Evolutionary conservation across 768 basidiomycete species (phyloP).

Genomic region (Panellus pusillus): DNA sequence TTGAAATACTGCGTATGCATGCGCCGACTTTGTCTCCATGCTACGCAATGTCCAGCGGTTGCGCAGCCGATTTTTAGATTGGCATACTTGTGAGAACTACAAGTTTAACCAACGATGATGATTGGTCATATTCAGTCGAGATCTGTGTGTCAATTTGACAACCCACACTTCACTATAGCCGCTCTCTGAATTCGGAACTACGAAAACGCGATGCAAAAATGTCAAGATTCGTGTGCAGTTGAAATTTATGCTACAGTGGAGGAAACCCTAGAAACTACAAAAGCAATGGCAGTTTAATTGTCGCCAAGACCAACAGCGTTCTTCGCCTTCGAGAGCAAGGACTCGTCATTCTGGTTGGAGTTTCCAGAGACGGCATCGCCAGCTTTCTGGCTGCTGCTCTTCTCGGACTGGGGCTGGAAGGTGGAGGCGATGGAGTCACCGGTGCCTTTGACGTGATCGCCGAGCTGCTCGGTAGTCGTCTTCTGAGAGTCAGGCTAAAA

Average conservation of each 20-base stretch:
- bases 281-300: conserved; percentile 27
- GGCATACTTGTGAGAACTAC: too few species aligned
- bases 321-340: conserved; percentile 53
- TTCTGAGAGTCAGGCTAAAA: conserved; percentile 61
- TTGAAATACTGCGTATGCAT: too few species aligned
- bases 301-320: conserved; percentile 47
- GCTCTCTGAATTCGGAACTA: too few species aligned
- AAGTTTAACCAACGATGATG: too few species aligned
- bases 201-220: too few species aligned
- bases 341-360: conserved; percentile 47
- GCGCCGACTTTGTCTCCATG: too few species aligned
- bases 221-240: background rate
- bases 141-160: too few species aligned
- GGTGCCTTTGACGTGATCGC: conserved; percentile 49
- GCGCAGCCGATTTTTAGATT: too few species aligned
- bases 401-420: conserved; percentile 55
- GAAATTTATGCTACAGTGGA: background rate
- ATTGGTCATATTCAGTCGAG: too few species aligned
- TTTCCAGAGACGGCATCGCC: conserved; percentile 51
- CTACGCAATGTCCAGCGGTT: too few species aligned
- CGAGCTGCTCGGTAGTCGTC: conserved; percentile 47
- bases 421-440: conserved; percentile 49
- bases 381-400: conserved; percentile 48
- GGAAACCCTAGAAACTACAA: background rate
- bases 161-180: too few species aligned